phyloP scores from a whole-genome alignment of 305 asterid species.

The Fraxinus xanthoxyloides region DNA sequence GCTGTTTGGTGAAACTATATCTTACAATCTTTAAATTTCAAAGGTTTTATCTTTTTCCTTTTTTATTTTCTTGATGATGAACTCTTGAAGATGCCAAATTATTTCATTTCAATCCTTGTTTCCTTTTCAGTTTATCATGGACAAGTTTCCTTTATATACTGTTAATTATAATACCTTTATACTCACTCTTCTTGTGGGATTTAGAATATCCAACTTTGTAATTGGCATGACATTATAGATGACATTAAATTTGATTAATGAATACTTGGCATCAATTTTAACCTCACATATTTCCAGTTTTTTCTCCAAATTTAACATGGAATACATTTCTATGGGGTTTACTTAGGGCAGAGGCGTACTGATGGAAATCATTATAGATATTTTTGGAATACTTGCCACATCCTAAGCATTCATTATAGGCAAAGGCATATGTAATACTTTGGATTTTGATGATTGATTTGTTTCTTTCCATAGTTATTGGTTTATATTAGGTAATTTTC shows the following conservation, averaged over 20 bases:
- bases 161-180: background rate
- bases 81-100: background rate
- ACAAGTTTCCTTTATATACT: background rate
- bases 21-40: background rate
- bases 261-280: constrained; percentile 4
- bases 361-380: background rate
- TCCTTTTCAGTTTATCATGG: constrained; percentile 15
- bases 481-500: background rate
- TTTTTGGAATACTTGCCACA: background rate
- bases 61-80: background rate
- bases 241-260: background rate
- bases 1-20: background rate
- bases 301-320: background rate
- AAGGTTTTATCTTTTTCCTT: constrained; percentile 6
- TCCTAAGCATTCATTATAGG: background rate
- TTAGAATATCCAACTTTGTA: background rate
- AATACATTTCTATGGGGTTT: background rate
- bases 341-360: background rate
- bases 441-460: background rate
- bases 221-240: background rate
- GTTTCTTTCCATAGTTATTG: background rate
- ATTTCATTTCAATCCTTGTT: constrained; percentile 3
- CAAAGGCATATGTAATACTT: background rate
- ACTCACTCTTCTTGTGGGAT: background rate
- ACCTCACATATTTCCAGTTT: background rate